Evolutionary conservation across 2,329 filamentous ascomycete species (phyloP).

Genomic region (Penicillium sp.): DNA sequence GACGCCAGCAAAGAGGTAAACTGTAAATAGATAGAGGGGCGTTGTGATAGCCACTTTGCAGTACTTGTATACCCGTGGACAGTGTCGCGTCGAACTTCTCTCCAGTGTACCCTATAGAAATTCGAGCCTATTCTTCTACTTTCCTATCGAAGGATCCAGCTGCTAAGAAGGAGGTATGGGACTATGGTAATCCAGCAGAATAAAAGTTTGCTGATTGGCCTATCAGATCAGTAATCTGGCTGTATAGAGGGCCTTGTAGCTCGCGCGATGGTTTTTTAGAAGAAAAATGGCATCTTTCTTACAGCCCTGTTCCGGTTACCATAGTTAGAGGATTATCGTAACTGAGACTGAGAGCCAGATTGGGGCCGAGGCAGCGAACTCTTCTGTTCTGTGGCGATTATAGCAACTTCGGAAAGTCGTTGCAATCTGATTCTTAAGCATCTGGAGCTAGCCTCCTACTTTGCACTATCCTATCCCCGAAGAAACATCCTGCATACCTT

Average conservation of each 20-base stretch:
- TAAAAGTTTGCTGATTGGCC: not conserved
- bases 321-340: too few species aligned
- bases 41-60: not conserved
- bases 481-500: too few species aligned
- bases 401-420: too few species aligned
- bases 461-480: too few species aligned
- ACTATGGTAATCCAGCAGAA: not conserved
- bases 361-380: too few species aligned
- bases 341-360: too few species aligned
- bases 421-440: too few species aligned
- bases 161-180: constrained; percentile 38
- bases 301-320: too few species aligned
- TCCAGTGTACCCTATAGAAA: constrained; percentile 47
- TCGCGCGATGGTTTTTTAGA: constrained; percentile 67
- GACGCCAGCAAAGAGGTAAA: not conserved
- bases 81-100: constrained; percentile 31
- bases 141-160: constrained; percentile 43
- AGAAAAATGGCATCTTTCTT: constrained; percentile 69
- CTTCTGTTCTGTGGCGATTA: too few species aligned
- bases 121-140: constrained; percentile 50
- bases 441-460: too few species aligned
- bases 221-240: constrained; percentile 33
- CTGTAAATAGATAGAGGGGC: not conserved
- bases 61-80: too few species aligned
- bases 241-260: constrained; percentile 53